Conservation (phyloP, 352 stramenopile genomes). For the Globisporangium carolinianum region DNA sequence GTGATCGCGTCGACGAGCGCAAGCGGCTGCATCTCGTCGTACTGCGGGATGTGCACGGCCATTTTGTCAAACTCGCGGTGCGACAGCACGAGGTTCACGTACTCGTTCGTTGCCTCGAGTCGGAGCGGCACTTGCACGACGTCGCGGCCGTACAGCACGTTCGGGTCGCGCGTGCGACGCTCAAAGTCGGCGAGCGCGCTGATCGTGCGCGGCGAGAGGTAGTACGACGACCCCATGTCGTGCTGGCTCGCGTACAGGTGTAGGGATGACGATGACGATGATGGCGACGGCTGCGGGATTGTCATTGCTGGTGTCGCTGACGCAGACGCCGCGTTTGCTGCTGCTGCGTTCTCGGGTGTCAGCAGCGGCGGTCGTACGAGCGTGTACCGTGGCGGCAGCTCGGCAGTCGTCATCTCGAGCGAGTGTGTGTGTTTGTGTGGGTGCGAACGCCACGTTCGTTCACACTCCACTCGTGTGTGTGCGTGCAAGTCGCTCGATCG, state of each 20-base stretch:
- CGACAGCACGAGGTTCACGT: conserved; percentile 69
- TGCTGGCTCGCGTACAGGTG: conserved; percentile 8
- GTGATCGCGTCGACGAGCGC: conserved; percentile 56
- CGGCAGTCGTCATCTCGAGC: conserved; percentile 6
- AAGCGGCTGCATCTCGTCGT: conserved; percentile 47
- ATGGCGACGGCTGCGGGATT: conserved; percentile 16
- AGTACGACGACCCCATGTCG: conserved; percentile 10
- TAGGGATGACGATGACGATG: conserved; percentile 15
- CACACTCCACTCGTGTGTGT: no score
- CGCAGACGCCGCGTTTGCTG: not conserved
- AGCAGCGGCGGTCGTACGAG: conserved; percentile 11
- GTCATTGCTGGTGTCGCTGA: not conserved
- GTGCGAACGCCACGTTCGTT: no score
- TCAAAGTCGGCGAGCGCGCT: conserved; percentile 23
- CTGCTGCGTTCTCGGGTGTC: conserved; percentile 6
- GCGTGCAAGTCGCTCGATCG: not conserved
- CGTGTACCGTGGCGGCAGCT: conserved; percentile 11
- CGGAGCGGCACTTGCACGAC: conserved; percentile 74
- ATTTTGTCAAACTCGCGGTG: conserved; percentile 75
- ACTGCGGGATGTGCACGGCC: conserved; percentile 63
- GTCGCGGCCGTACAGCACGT: conserved; percentile 59
- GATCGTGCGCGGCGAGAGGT: conserved; percentile 21
- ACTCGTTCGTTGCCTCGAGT: conserved; percentile 29
- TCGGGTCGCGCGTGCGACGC: conserved; percentile 11
- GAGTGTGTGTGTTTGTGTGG: not conserved